phyloP scores from a whole-genome alignment of 371 early-diverging fungal species.

The Lichtheimia corymbifera region DNA sequence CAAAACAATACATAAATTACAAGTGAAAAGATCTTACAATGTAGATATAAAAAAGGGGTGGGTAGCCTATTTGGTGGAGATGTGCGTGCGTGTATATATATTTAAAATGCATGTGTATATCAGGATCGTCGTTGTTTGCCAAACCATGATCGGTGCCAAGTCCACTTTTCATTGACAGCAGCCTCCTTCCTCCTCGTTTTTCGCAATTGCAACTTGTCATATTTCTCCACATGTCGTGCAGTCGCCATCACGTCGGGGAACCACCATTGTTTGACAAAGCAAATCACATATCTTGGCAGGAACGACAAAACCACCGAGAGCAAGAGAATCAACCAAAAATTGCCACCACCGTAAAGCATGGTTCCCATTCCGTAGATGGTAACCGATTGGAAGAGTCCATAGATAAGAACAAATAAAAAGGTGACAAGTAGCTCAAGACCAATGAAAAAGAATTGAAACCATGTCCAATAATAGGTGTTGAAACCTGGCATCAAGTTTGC shows the following conservation, averaged over 20 bases:
- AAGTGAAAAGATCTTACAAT: no score
- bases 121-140: no score
- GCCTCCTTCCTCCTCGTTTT: background rate
- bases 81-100: no score
- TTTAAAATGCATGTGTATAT: no score
- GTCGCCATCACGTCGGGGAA: slow-evolving; percentile 74
- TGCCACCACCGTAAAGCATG: slow-evolving; percentile 57
- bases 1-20: no score
- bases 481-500: slow-evolving; percentile 76
- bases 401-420: slow-evolving; percentile 60
- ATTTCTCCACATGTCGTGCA: slow-evolving; percentile 60
- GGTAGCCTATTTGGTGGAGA: no score
- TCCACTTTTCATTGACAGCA: no score
- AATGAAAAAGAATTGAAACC: slow-evolving; percentile 58
- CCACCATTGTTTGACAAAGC: slow-evolving; percentile 65
- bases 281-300: slow-evolving; percentile 62
- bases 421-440: slow-evolving; percentile 46
- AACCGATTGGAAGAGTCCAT: slow-evolving; percentile 50
- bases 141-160: no score
- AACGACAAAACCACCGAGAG: slow-evolving; percentile 61
- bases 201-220: slow-evolving; percentile 20
- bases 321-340: slow-evolving; percentile 74
- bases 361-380: slow-evolving; percentile 63
- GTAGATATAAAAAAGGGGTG: no score
- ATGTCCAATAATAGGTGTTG: slow-evolving; percentile 78